These are phyloP conservation scores for Fomes fomentarius DNA, from an alignment of 1,284 basidiomycete genomes.

Conservation along the genomic window DNA sequence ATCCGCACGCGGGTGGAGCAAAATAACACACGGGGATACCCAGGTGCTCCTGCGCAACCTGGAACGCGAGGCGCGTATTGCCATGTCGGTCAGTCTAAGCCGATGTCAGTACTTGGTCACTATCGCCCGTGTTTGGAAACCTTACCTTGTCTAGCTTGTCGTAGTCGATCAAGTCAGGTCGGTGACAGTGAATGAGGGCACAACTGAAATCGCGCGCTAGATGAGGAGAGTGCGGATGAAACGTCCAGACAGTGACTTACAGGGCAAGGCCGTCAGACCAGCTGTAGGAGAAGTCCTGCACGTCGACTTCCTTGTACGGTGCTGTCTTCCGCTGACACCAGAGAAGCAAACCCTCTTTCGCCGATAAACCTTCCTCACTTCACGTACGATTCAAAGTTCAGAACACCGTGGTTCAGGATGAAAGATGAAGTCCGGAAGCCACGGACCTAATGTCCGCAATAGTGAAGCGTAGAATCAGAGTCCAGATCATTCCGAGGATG, in stretches of 20 bases:
- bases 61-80: slow-evolving; percentile 87
- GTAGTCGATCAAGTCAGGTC: slow-evolving; percentile 93
- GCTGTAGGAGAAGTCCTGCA: slow-evolving; percentile 91
- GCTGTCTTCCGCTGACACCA: slow-evolving; percentile 98
- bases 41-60: slow-evolving; percentile 83
- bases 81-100: slow-evolving; percentile 70
- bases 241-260: slow-evolving; percentile 42
- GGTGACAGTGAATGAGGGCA: slow-evolving; percentile 95
- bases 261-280: slow-evolving; percentile 96
- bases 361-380: slow-evolving; percentile 96
- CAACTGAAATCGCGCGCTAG: slow-evolving; percentile 57
- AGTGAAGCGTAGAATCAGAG: slow-evolving; percentile 93
- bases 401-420: neutral
- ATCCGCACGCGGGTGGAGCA: slow-evolving; percentile 5
- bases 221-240: slow-evolving; percentile 9
- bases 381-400: slow-evolving; percentile 15
- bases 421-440: neutral
- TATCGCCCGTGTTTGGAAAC: neutral
- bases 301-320: slow-evolving; percentile 89
- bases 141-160: slow-evolving; percentile 78
- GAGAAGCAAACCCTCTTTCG: slow-evolving; percentile 93
- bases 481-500: slow-evolving; percentile 99
- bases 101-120: neutral
- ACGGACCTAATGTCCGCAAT: slow-evolving; percentile 95
- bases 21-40: slow-evolving; percentile 78